Base-by-base conservation (phyloP, 441 rosid genomes). In the Syzygium malaccense region DNA sequence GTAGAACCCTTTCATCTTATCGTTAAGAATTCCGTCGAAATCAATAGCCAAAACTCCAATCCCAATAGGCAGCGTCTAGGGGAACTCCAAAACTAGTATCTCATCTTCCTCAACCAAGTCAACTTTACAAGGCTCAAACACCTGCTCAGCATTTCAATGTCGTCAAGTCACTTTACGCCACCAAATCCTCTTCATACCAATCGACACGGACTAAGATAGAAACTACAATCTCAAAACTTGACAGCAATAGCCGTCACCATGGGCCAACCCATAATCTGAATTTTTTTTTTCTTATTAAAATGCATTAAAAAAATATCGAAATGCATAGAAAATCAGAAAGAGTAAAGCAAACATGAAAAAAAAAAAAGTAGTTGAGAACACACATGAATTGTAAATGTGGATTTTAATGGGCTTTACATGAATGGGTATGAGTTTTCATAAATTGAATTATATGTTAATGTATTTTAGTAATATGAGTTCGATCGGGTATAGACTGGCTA, bases 1-100 rank as follows among this genome's bases (percentile, higher is more conserved):
- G 85, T 95, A 98, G 89, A 98, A 96, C 3, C 99, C 99, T 88
- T 95, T 97, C 98, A 94, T 94, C 92, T 92, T 95, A 64, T 95
- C 98, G 91, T 93, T 98, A 54, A 97, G 92, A 48, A 91, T 89
- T 56, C 98, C 98, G 37, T 91, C 93, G 87, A 96, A 95, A 2
- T 83, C 92, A 19, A 97, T 91, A 48, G 90, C 89, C 85, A 98
- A 89, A 90, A 93, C 92, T 55, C 99, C 99, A 9, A 90, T 30
- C 30, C 97, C 98, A 57, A 89, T 87, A 0, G 97, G 97, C 85
- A 98, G 95, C n/a, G 37, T 86, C 89, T 93, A 94, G 55, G 88
- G 62, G 89, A 97, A 96, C 88, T 96, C 98, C 90, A 95, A 88
- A 87, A 94, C 95, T 88, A 95, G 25, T 88, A 95, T 93, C 94